Percentiles rank a stretch among this genome's conserved stretches.
Conservation (phyloP, 2,329 filamentous ascomycete species). For the Fusarium sulawesiense region DNA sequence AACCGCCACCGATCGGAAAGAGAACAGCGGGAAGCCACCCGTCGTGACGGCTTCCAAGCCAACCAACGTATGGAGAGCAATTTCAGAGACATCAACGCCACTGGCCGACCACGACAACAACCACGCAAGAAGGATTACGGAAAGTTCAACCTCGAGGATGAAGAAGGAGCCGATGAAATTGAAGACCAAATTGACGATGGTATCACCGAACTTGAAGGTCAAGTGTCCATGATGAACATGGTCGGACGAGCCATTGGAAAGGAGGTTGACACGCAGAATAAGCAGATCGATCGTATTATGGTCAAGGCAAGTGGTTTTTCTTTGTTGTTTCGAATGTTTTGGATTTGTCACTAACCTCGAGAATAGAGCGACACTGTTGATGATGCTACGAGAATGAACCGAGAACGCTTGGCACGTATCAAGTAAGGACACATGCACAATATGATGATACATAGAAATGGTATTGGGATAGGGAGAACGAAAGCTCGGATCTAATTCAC, state of each 20-base stretch:
- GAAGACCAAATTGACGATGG: constrained; percentile 67
- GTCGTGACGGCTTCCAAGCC: constrained; percentile 61
- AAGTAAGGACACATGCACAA: constrained; percentile 44
- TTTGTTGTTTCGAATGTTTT: background rate
- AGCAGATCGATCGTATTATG: constrained; percentile 78
- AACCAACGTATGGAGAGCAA: constrained; percentile 66
- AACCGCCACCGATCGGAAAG: constrained; percentile 75
- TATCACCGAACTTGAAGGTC: constrained; percentile 74
- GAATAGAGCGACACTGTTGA: constrained; percentile 82
- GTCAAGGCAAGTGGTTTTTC: constrained; percentile 69
- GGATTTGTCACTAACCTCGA: constrained; percentile 45
- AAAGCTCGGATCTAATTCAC: constrained; percentile 19
- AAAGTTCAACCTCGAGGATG: constrained; percentile 84
- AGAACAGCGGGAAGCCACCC: constrained; percentile 72
- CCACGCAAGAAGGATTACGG: constrained; percentile 56
- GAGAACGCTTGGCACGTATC: constrained; percentile 75
- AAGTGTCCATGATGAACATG: constrained; percentile 77
- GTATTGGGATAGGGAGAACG: constrained; percentile 1
- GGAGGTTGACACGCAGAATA: constrained; percentile 82
- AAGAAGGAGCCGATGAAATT: constrained; percentile 63
- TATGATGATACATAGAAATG: constrained; percentile 14
- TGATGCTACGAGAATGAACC: constrained; percentile 83
- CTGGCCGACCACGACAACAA: constrained; percentile 47
- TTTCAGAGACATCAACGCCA: constrained; percentile 56
- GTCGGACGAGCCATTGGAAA: constrained; percentile 79